A percentile compares a stretch with the other conserved stretches of the same genome.
These are phyloP conservation scores for Heterobasidion occidentale DNA, from an alignment of 1,284 basidiomycete genomes.

Conservation along the genomic window DNA sequence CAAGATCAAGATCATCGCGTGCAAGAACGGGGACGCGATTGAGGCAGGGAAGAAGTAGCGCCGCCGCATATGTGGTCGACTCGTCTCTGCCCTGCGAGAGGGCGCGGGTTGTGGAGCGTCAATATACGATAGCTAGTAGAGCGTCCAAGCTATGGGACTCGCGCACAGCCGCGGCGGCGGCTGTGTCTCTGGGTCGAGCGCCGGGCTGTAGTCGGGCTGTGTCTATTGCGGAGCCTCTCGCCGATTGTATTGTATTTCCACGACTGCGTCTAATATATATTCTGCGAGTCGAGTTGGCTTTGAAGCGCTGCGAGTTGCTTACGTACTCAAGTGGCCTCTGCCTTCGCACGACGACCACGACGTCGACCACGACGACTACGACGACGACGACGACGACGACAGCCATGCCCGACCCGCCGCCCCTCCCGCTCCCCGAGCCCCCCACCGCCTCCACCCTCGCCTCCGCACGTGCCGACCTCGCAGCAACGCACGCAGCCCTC, in stretches of 20 bases:
- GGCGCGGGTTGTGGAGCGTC: neutral
- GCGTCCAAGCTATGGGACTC: no score
- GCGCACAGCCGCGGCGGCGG: no score
- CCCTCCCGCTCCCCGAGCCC: conserved; percentile 30
- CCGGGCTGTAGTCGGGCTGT: neutral
- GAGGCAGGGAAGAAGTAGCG: conserved; percentile 62
- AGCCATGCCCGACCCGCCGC: no score
- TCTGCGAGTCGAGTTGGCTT: no score
- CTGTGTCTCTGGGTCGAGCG: no score
- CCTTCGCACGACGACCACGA: no score
- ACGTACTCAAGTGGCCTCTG: no score
- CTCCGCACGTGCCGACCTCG: conserved; percentile 33
- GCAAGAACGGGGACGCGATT: conserved; percentile 85
- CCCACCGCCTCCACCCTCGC: conserved; percentile 46
- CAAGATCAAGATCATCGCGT: conserved; percentile 93
- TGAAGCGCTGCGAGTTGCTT: no score
- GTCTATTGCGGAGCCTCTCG: neutral
- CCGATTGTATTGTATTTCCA: neutral
- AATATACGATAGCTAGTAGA: neutral
- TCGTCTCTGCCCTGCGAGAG: neutral
- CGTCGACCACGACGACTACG: neutral
- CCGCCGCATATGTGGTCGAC: neutral
- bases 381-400: conserved; percentile 5
- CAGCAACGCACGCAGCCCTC: conserved; percentile 10
- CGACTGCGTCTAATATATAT: no score